Evolutionary conservation across 1,284 basidiomycete species (phyloP).

Genomic region (Ceratobasidium sp.): DNA sequence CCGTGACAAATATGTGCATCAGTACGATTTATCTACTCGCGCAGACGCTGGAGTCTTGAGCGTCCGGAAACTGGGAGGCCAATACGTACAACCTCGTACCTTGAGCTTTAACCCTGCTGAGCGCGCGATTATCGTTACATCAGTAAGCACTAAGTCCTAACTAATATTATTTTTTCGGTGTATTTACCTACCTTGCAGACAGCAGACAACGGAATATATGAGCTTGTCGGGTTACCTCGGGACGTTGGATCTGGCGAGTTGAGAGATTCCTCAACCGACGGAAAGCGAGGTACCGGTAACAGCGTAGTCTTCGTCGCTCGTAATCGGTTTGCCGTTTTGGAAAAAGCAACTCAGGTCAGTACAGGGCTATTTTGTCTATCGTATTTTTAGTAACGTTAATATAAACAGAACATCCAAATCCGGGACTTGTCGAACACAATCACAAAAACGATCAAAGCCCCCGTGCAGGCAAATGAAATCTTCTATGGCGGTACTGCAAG

Average conservation of each 20-base stretch:
- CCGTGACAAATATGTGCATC: conserved; percentile 97
- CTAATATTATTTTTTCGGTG: not conserved
- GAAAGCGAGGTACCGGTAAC: conserved; percentile 89
- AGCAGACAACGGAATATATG: conserved; percentile 93
- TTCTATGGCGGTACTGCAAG: conserved; percentile 98
- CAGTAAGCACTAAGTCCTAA: conserved; percentile 58
- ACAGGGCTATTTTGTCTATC: not conserved
- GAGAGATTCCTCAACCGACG: conserved; percentile 93
- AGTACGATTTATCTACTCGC: conserved; percentile 93
- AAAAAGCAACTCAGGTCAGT: conserved; percentile 87
- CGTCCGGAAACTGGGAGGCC: conserved; percentile 96
- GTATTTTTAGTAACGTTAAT: not conserved
- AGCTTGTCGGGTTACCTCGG: conserved; percentile 89
- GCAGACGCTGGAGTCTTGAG: conserved; percentile 93
- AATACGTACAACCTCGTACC: conserved; percentile 94
- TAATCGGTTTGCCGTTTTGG: conserved; percentile 94
- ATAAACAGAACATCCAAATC: conserved; percentile 88
- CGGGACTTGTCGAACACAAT: conserved; percentile 94
- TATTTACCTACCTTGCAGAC: conserved; percentile 57
- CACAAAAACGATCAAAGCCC: conserved; percentile 96
- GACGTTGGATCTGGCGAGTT: conserved; percentile 79
- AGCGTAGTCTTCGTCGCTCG: conserved; percentile 97
- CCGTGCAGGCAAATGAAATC: conserved; percentile 95
- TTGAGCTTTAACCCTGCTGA: conserved; percentile 99
- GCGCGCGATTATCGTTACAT: conserved; percentile 92